phyloP scores from a whole-genome alignment of 2,329 filamentous ascomycete genomes.

The Penicillium vulpinum region DNA sequence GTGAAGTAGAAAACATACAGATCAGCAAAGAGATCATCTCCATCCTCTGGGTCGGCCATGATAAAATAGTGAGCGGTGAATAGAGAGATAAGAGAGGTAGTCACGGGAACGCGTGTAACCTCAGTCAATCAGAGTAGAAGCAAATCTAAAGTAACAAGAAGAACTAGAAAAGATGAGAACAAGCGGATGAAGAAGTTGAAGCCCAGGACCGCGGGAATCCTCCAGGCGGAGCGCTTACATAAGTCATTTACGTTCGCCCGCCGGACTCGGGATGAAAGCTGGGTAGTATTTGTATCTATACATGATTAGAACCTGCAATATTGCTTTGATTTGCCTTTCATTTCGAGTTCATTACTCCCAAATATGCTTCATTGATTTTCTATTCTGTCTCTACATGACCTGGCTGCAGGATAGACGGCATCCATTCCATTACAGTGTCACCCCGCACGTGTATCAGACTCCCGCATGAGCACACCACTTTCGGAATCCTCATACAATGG shows the following conservation, averaged over 20 bases:
- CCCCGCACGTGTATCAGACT: conserved; percentile 23
- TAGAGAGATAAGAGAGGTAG: not conserved
- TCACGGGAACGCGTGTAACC: not conserved
- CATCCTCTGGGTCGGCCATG: conserved; percentile 80
- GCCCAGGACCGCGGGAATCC: conserved; percentile 14
- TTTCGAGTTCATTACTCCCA: not conserved
- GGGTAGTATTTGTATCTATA: conserved; percentile 1
- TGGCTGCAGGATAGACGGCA: conserved; percentile 13
- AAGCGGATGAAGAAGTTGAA: conserved; percentile 18
- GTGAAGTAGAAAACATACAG: conserved; percentile 61
- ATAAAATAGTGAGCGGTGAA: conserved; percentile 25
- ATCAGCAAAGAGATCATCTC: conserved; percentile 94
- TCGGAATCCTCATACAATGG: conserved; percentile 31
- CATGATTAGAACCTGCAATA: not conserved
- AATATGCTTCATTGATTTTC: conserved; percentile 4
- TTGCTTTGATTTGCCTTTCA: not conserved
- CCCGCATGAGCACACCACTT: conserved; percentile 17
- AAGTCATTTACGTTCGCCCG: not conserved
- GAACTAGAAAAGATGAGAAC: not conserved
- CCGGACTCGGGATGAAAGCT: not conserved
- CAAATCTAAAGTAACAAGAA: not conserved
- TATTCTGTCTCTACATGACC: conserved; percentile 14
- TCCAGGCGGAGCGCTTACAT: conserved; percentile 22
- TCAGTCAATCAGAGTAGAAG: not conserved
- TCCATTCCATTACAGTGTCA: conserved; percentile 14